Conservation (phyloP, 2,329 filamentous ascomycete species). For the Emmonsia crescens region DNA sequence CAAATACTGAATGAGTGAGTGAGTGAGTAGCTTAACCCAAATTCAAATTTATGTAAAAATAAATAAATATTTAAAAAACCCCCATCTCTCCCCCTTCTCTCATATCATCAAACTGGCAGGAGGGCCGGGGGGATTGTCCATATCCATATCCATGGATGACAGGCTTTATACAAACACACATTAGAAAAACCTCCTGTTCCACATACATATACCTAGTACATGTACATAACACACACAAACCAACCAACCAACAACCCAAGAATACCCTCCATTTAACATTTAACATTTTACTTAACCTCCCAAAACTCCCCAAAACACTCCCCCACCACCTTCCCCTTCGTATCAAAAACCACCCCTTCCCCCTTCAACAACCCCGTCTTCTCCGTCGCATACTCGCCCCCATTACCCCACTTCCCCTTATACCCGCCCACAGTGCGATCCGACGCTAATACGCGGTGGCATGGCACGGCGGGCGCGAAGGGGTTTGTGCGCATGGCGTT, state of each 20-base stretch:
- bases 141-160: no score
- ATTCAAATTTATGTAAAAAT: background rate
- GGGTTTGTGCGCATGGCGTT: constrained; percentile 68
- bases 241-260: no score
- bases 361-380: constrained; percentile 32
- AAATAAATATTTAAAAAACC: no score
- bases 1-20: no score
- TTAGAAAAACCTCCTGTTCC: no score
- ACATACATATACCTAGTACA: no score
- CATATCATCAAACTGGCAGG: no score
- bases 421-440: constrained; percentile 50
- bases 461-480: constrained; percentile 71
- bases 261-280: background rate
- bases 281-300: background rate
- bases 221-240: no score
- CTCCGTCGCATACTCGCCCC: constrained; percentile 32
- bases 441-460: constrained; percentile 67
- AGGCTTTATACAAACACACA: no score
- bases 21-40: background rate
- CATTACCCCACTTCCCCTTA: constrained; percentile 39
- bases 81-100: background rate
- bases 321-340: constrained; percentile 29
- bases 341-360: constrained; percentile 37
- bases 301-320: constrained; percentile 25
- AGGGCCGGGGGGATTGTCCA: no score